Conservation (phyloP, 2,329 filamentous ascomycete species). For the Fusarium chuoi region DNA sequence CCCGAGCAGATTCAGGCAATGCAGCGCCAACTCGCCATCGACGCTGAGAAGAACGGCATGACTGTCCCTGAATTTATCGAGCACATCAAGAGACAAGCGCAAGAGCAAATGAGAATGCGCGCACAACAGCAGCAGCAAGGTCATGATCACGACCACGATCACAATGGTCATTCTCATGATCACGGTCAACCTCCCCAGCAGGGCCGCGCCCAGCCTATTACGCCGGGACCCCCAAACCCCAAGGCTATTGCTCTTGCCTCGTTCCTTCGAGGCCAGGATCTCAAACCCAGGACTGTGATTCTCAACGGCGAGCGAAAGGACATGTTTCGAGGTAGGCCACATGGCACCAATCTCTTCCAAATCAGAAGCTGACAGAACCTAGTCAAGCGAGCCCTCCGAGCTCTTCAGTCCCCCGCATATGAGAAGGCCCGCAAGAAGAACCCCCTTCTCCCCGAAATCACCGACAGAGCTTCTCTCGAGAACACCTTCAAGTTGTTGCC, state of each 20-base stretch:
- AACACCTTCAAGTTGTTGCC: constrained; percentile 96
- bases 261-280: constrained; percentile 83
- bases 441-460: constrained; percentile 86
- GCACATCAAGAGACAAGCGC: constrained; percentile 68
- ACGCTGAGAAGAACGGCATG: constrained; percentile 87
- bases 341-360: neutral
- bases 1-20: constrained; percentile 88
- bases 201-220: constrained; percentile 73
- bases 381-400: constrained; percentile 97
- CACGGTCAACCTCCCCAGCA: constrained; percentile 42
- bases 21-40: constrained; percentile 82
- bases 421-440: constrained; percentile 91
- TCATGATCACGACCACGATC: constrained; percentile 19
- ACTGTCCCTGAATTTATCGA: constrained; percentile 86
- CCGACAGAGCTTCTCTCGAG: constrained; percentile 87
- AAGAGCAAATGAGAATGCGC: constrained; percentile 61
- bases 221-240: constrained; percentile 85
- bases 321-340: constrained; percentile 85
- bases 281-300: constrained; percentile 92
- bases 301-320: constrained; percentile 97
- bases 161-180: constrained; percentile 25
- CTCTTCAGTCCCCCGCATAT: constrained; percentile 88
- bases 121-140: constrained; percentile 55
- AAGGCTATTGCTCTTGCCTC: constrained; percentile 88
- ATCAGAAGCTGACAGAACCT: constrained; percentile 19